Base-by-base conservation (phyloP, 2,329 filamentous ascomycete genomes). In the Penicillium sp. region DNA sequence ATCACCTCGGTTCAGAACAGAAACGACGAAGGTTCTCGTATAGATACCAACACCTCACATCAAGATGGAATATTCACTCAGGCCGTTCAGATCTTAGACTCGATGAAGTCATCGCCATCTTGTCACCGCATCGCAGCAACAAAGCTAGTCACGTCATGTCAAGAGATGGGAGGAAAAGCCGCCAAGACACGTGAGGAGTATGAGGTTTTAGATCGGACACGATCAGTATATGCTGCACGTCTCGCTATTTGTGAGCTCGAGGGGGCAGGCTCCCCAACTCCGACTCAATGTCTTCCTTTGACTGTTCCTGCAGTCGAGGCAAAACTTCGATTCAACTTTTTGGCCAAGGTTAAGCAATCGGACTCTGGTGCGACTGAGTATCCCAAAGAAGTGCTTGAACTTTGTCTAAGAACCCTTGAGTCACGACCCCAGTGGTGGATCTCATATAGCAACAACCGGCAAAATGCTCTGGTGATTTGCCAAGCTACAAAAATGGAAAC, bases 191-290 rank as follows among this genome's bases (percentile, higher is more conserved):
- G 62, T 11, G 66, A 68, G 5, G 66, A 65, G 3, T 64, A 69
- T 53, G 64, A 71, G 49, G 61, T 65, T 2, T 69, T 81, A 42
- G 81, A 80, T 54, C 70, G 72, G 54, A 73, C 76, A 58, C 84
- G 81, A 60, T 84, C 83, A 4, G 77, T 85, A 31, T 89, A 87
- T 61, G 85, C 86, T 2, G 82, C 83, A 9, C 81, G 85, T 45
- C 76, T 89, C 16, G 85, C 87, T 11, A 76, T 88, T 9, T 90
- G 87, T 63, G 86, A 89, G 65, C 77, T 88, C 8, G 76, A 78
- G 11, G 81, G 80, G 21, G 82, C 83, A 2, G 78, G 80, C 11
- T 77, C 81, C 16, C 55, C 70, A 2, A 73, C 84, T 37, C 85
- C 86, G 2, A 57, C 72, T 3, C 65, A 79, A 25, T 89, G 87